Evolutionary conservation across 768 basidiomycete genomes (phyloP).

Genomic region (Pisolithus albus): DNA sequence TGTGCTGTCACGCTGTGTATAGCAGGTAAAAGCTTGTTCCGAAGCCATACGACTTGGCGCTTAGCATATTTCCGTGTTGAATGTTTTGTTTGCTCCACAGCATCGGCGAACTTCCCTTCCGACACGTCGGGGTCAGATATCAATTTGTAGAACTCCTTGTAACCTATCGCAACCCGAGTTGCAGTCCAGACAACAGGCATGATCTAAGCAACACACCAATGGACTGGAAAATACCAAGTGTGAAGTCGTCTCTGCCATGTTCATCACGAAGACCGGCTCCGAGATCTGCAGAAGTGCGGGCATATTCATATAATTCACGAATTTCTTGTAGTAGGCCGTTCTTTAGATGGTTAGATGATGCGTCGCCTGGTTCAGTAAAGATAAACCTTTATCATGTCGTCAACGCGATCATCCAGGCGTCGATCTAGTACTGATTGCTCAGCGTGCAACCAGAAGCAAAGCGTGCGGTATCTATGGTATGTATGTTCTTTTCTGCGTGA

Average conservation of each 20-base stretch:
- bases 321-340: constrained; percentile 81
- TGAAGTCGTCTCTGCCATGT: constrained; percentile 33
- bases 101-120: constrained; percentile 41
- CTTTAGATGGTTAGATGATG: constrained; percentile 30
- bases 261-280: not conserved
- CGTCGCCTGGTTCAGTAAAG: not conserved
- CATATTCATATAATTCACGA: constrained; percentile 36
- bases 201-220: constrained; percentile 52
- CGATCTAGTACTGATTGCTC: constrained; percentile 52
- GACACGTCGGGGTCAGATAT: constrained; percentile 39
- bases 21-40: constrained; percentile 80
- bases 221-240: constrained; percentile 86
- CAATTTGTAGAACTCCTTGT: constrained; percentile 80
- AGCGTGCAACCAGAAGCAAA: constrained; percentile 90
- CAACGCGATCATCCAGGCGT: constrained; percentile 74
- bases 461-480: constrained; percentile 63
- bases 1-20: constrained; percentile 42
- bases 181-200: not conserved
- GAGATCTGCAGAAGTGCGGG: constrained; percentile 3
- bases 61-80: constrained; percentile 90
- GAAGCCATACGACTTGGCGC: constrained; percentile 86
- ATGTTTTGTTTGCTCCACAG: constrained; percentile 74
- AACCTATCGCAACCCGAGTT: constrained; percentile 49
- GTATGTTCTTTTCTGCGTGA: not conserved
- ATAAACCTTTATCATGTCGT: constrained; percentile 79